Percentiles rank a stretch among this genome's conserved stretches.
phyloP scores from a whole-genome alignment of 495 filamentous ascomycete genomes.

The Viridothelium virens region DNA sequence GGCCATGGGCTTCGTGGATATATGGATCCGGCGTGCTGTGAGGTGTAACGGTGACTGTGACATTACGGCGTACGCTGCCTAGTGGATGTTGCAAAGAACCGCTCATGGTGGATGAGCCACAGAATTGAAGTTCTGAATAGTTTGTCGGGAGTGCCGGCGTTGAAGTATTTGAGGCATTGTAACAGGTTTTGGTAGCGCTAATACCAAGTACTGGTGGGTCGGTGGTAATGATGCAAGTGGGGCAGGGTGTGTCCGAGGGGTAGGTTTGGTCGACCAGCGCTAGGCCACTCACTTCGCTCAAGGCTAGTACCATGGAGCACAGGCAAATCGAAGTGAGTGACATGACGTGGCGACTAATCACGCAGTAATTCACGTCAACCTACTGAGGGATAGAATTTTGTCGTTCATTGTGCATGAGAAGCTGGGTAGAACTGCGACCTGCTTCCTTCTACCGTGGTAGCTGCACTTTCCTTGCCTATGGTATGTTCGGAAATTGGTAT shows the following conservation, averaged over 20 bases:
- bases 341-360: background rate
- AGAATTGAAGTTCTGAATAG: background rate
- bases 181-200: slow-evolving; percentile 2
- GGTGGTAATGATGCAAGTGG: slow-evolving; percentile 5
- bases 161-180: background rate
- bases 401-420: too few species aligned
- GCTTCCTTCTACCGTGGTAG: too few species aligned
- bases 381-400: too few species aligned
- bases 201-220: background rate
- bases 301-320: background rate
- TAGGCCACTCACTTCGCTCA: background rate
- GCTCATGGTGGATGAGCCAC: background rate
- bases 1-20: slow-evolving; percentile 1
- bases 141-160: background rate
- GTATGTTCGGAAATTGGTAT: too few species aligned
- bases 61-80: background rate
- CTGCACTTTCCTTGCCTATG: too few species aligned
- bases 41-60: slow-evolving; percentile 4
- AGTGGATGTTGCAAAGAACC: background rate
- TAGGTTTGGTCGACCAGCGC: background rate
- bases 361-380: too few species aligned
- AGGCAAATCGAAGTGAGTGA: background rate
- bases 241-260: background rate
- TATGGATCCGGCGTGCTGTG: slow-evolving; percentile 6
- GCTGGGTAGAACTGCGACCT: too few species aligned